A percentile compares a stretch with the other conserved stretches of the same genome.
These are phyloP conservation scores for Pyronema omphalodes DNA, from an alignment of 495 filamentous ascomycete genomes.

Conservation along the genomic window DNA sequence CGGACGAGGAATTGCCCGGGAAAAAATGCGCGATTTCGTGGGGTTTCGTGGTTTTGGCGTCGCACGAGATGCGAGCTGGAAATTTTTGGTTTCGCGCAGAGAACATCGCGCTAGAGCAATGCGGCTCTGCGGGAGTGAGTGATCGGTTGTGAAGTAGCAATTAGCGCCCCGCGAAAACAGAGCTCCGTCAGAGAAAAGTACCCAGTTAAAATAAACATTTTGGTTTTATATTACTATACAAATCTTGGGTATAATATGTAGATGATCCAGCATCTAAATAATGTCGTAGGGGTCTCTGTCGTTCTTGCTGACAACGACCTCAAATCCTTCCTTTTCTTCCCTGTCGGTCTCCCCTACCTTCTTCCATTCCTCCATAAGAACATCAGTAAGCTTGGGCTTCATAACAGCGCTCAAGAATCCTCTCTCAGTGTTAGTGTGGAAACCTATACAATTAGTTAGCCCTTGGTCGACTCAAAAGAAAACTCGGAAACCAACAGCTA, in stretches of 20 bases:
- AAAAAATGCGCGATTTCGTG: not conserved
- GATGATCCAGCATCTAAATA: slow-evolving; percentile 24
- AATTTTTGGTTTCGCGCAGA: not conserved
- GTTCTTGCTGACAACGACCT: slow-evolving; percentile 53
- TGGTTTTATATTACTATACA: too few species aligned
- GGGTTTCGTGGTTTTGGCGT: not conserved
- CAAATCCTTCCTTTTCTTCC: slow-evolving; percentile 27
- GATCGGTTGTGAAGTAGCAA: not conserved
- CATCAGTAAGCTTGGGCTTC: slow-evolving; percentile 40
- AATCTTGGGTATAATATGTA: not conserved
- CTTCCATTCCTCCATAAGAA: slow-evolving; percentile 38
- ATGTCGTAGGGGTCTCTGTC: slow-evolving; percentile 69
- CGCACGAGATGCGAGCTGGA: not conserved
- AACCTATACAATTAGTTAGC: slow-evolving; percentile 28
- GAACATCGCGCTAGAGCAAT: slow-evolving; percentile 1
- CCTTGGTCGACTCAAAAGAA: not conserved
- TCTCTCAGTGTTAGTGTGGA: slow-evolving; percentile 82
- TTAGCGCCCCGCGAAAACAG: not conserved
- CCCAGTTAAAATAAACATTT: too few species aligned
- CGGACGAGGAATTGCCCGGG: not conserved
- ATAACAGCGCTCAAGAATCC: slow-evolving; percentile 58
- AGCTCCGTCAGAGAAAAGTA: too few species aligned
- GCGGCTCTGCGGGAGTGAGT: not conserved
- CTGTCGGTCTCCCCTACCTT: slow-evolving; percentile 27
- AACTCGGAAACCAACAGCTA: slow-evolving; percentile 24